Conservation (phyloP, 306 rosid genomes). For the Cucumis hystrix region DNA sequence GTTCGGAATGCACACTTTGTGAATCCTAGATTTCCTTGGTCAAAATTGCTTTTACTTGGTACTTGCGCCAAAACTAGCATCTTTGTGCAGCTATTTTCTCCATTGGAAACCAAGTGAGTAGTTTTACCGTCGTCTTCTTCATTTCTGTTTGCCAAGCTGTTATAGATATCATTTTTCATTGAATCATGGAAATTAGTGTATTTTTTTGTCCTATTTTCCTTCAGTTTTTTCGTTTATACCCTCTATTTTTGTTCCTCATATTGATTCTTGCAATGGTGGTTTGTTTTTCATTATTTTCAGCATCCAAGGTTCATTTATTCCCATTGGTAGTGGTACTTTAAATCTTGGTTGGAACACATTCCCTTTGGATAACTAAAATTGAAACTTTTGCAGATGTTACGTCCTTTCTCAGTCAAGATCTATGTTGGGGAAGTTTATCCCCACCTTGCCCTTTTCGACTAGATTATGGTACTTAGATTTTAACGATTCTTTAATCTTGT, state of each 20-base stretch:
- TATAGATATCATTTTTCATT: not conserved
- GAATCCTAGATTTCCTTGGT: slow-evolving; percentile 64
- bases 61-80: slow-evolving; percentile 71
- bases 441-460: slow-evolving; percentile 64
- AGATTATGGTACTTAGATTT: slow-evolving; percentile 56
- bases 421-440: slow-evolving; percentile 54
- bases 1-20: slow-evolving; percentile 72
- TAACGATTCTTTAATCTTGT: slow-evolving; percentile 2
- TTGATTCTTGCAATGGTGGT: not conserved
- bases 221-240: not conserved
- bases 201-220: not conserved
- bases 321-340: not conserved
- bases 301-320: not conserved
- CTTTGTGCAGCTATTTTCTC: slow-evolving; percentile 64
- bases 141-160: slow-evolving; percentile 6
- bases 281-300: not conserved
- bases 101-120: slow-evolving; percentile 58
- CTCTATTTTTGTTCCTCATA: not conserved
- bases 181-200: not conserved
- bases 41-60: slow-evolving; percentile 72
- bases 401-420: slow-evolving; percentile 41
- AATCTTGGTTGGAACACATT: not conserved
- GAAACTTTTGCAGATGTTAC: slow-evolving; percentile 55
- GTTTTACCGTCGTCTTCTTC: not conserved
- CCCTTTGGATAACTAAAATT: not conserved